Percentiles rank a stretch among this genome's conserved stretches.
These are phyloP conservation scores for Didymella exigua DNA, from an alignment of 2,329 filamentous ascomycete species.

Conservation along the genomic window DNA sequence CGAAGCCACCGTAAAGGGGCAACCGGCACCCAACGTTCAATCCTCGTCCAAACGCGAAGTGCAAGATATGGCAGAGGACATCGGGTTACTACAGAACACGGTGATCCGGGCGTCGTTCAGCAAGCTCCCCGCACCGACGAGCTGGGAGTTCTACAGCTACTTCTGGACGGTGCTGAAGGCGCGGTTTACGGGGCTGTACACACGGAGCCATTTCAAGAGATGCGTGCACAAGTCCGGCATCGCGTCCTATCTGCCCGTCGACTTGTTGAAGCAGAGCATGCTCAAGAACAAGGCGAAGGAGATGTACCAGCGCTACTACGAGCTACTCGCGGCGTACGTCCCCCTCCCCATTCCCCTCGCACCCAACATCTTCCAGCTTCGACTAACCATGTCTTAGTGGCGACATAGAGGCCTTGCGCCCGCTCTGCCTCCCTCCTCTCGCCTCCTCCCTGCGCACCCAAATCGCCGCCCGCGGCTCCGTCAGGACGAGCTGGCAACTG, in stretches of 20 bases:
- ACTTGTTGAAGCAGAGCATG: slow-evolving; percentile 15
- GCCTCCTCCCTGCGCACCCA: slow-evolving; percentile 58
- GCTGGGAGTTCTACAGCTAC: slow-evolving; percentile 20
- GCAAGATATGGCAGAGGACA: slow-evolving; percentile 26
- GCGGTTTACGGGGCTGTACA: slow-evolving; percentile 24
- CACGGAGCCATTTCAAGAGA: slow-evolving; percentile 24
- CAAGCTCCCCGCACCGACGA: slow-evolving; percentile 13
- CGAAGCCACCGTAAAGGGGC: background rate
- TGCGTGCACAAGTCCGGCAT: slow-evolving; percentile 23
- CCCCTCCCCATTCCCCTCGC: background rate
- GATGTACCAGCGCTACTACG: slow-evolving; percentile 66
- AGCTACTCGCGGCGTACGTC: slow-evolving; percentile 59
- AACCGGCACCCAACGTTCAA: slow-evolving; percentile 19
- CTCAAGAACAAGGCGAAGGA: slow-evolving; percentile 55
- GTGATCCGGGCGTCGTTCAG: slow-evolving; percentile 25
- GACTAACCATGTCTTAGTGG: slow-evolving; percentile 26
- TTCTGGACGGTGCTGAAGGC: slow-evolving; percentile 29
- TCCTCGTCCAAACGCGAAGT: slow-evolving; percentile 8
- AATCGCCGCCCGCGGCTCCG: slow-evolving; percentile 58
- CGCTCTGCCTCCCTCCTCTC: slow-evolving; percentile 62
- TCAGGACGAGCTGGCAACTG: slow-evolving; percentile 55
- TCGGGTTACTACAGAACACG: slow-evolving; percentile 31
- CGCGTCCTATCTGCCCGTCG: slow-evolving; percentile 20
- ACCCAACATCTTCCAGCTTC: background rate
- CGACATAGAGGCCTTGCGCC: slow-evolving; percentile 31